These are phyloP conservation scores for Fusarium sambucinum DNA, from an alignment of 2,329 filamentous ascomycete species.

Conservation along the genomic window DNA sequence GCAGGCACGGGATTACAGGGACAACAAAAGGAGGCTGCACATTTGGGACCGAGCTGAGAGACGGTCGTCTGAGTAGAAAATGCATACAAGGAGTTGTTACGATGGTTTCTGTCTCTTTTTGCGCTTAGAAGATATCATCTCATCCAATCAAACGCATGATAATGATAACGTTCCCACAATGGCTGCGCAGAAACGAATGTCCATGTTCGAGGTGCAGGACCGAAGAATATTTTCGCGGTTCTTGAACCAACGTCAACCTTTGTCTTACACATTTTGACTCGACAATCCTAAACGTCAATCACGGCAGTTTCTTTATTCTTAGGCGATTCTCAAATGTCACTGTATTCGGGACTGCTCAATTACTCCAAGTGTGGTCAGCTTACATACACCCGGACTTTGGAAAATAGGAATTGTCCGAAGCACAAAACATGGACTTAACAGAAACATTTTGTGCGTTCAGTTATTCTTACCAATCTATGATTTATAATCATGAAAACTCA, in stretches of 20 bases:
- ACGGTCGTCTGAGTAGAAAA: not conserved
- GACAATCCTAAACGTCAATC: fast-evolving
- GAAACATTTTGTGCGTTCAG: not conserved
- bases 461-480: not conserved
- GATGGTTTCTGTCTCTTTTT: not conserved
- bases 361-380: not conserved
- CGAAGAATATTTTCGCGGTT: not conserved
- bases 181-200: slow-evolving; percentile 12
- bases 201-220: too few species aligned
- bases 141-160: not conserved
- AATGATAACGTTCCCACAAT: not conserved
- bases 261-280: not conserved
- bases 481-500: not conserved
- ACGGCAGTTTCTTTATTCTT: not conserved
- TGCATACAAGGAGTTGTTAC: slow-evolving; percentile 9
- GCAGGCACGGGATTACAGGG: too few species aligned
- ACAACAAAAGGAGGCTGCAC: not conserved
- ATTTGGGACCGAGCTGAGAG: not conserved
- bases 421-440: slow-evolving; percentile 5
- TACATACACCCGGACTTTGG: slow-evolving; percentile 28
- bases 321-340: not conserved
- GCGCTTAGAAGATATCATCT: not conserved
- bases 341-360: too few species aligned
- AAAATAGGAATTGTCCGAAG: slow-evolving; percentile 27
- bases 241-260: not conserved